Conservation (phyloP, 1,284 basidiomycete species). For the Gomphus bonarii region DNA sequence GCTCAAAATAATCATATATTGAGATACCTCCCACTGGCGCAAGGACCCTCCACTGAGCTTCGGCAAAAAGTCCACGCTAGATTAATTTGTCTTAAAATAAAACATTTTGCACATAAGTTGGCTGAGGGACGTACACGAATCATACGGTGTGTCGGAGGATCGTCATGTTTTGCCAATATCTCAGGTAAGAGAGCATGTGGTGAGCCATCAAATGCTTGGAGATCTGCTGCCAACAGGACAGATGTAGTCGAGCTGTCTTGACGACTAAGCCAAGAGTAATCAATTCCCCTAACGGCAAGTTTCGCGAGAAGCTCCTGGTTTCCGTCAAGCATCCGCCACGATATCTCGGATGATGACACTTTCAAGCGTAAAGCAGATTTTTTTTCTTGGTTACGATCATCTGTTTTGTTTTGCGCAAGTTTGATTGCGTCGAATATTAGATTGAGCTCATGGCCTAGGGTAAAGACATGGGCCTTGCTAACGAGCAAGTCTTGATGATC, state of each 20-base stretch:
- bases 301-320: slow-evolving; percentile 73
- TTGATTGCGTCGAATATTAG: slow-evolving; percentile 87
- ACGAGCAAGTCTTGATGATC: slow-evolving; percentile 53
- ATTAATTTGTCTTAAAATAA: not conserved
- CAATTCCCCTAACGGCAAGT: slow-evolving; percentile 70
- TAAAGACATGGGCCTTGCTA: slow-evolving; percentile 65
- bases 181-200: slow-evolving; percentile 82
- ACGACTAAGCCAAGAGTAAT: slow-evolving; percentile 80
- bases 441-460: slow-evolving; percentile 74
- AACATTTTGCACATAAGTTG: not conserved
- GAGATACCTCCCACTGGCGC: slow-evolving; percentile 90
- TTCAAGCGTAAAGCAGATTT: slow-evolving; percentile 79
- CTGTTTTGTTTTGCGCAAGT: slow-evolving; percentile 66
- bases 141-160: slow-evolving; percentile 55
- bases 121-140: slow-evolving; percentile 40
- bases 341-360: slow-evolving; percentile 79
- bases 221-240: slow-evolving; percentile 66
- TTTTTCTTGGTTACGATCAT: slow-evolving; percentile 55
- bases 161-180: slow-evolving; percentile 48
- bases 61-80: slow-evolving; percentile 55
- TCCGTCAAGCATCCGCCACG: slow-evolving; percentile 89
- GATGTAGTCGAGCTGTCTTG: slow-evolving; percentile 86
- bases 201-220: slow-evolving; percentile 81
- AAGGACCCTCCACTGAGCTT: slow-evolving; percentile 71
- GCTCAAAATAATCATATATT: slow-evolving; percentile 78